phyloP scores from a whole-genome alignment of 345 rosid species.

The Eucalyptus globulus region DNA sequence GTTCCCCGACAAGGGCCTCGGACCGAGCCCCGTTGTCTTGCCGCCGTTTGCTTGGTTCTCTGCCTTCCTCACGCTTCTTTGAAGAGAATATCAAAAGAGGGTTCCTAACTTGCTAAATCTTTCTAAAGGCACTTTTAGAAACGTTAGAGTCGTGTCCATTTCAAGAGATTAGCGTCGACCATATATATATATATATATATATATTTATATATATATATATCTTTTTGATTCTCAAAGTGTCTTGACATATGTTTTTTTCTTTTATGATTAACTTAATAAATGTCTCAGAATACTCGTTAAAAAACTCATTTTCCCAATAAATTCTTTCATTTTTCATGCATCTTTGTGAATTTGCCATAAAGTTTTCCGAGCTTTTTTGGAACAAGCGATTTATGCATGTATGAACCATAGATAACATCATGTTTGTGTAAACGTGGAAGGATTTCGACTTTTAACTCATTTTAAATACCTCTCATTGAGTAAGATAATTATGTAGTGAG shows the following conservation, averaged over 20 bases:
- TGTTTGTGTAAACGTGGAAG: not conserved
- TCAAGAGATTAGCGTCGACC: not conserved
- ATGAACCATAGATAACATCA: not conserved
- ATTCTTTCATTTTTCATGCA: not conserved
- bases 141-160: not conserved
- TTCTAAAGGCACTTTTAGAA: not conserved
- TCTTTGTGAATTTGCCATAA: not conserved
- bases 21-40: too few species aligned
- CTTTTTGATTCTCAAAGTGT: rapidly evolving
- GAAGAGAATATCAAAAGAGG: not conserved
- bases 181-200: not conserved
- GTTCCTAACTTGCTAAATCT: not conserved
- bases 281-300: rapidly evolving
- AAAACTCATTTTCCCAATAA: rapidly evolving
- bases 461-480: not conserved
- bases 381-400: too few species aligned
- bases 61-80: too few species aligned
- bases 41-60: too few species aligned
- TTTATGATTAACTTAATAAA: not conserved
- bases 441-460: not conserved
- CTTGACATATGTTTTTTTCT: not conserved
- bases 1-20: too few species aligned
- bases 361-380: not conserved
- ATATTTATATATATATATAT: not conserved
- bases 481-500: not conserved